Conservation (phyloP, 83 land plant species). For the Larix sibirica region DNA sequence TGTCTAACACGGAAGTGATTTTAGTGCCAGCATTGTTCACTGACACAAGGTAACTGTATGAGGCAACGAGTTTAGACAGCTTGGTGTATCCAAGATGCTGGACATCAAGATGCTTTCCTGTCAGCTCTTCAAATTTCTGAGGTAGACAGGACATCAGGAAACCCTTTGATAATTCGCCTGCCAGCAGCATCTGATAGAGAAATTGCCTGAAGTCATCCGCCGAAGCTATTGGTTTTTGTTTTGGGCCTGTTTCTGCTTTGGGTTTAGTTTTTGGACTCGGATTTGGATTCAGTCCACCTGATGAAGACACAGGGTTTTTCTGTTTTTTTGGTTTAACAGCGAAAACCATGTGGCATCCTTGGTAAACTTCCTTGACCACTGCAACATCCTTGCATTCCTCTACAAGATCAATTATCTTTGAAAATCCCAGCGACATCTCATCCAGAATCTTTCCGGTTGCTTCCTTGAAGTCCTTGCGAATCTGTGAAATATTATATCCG, state of each 20-base stretch:
- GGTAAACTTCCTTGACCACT: background rate
- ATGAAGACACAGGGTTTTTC: background rate
- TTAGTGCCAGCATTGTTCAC: background rate
- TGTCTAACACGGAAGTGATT: no score
- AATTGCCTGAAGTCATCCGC: background rate
- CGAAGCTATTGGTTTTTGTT: background rate
- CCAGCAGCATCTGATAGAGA: background rate
- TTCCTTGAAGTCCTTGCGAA: constrained; percentile 7
- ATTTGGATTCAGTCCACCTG: background rate
- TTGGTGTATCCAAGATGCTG: constrained; percentile 5
- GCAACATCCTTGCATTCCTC: constrained; percentile 6
- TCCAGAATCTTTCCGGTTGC: constrained; percentile 8
- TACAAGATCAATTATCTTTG: background rate
- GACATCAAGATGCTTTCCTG: constrained; percentile 5
- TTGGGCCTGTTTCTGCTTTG: background rate
- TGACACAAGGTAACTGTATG: background rate
- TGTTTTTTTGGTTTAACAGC: background rate
- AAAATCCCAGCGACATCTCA: background rate
- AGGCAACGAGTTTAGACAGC: background rate
- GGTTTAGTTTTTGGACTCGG: background rate
- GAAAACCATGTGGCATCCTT: constrained; percentile 12
- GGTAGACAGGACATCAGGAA: background rate
- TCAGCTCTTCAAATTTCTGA: background rate
- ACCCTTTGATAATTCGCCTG: constrained; percentile 4
- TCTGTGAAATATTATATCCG: constrained; percentile 8